Conservation (phyloP, 441 rosid genomes). For the Eruca vesicaria region DNA sequence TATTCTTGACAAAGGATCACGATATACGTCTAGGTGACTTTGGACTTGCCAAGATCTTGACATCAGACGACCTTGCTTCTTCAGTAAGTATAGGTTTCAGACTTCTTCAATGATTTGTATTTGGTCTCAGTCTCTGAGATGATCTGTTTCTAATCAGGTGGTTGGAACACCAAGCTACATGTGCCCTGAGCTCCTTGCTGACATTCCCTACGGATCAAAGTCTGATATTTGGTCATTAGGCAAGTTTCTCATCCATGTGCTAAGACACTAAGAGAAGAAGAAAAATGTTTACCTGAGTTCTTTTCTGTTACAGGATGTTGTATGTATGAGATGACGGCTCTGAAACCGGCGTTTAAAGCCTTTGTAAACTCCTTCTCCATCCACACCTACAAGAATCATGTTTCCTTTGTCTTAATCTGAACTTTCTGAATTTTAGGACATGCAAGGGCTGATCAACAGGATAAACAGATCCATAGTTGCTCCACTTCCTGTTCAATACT, state of each 20-base stretch:
- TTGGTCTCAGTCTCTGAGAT: conserved; percentile 3
- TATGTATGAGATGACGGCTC: conserved; percentile 89
- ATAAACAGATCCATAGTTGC: conserved; percentile 86
- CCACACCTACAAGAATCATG: background rate
- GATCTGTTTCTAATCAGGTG: conserved; percentile 56
- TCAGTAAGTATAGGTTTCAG: conserved; percentile 54
- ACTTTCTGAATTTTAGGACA: conserved; percentile 60
- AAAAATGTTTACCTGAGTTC: background rate
- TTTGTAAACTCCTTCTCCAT: conserved; percentile 54
- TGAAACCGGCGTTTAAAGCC: conserved; percentile 92
- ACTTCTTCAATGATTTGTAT: conserved; percentile 11
- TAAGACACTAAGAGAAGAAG: background rate
- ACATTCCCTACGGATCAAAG: conserved; percentile 93
- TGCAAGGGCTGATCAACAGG: conserved; percentile 92
- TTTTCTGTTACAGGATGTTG: conserved; percentile 75
- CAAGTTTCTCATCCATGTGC: conserved; percentile 36
- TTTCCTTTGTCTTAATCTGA: conserved; percentile 2
- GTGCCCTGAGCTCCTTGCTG: conserved; percentile 99
- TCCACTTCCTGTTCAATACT: conserved; percentile 89
- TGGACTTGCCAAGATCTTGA: conserved; percentile 91
- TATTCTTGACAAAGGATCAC: conserved; percentile 83
- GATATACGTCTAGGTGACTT: conserved; percentile 95
- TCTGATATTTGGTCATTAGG: conserved; percentile 98
- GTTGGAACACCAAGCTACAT: conserved; percentile 99
- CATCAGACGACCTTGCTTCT: conserved; percentile 91